Evolutionary conservation across 2,329 filamentous ascomycete species (phyloP), one percentile per base, ranked within the genome.

Genomic region (Epichloe brachyelytri): DNA sequence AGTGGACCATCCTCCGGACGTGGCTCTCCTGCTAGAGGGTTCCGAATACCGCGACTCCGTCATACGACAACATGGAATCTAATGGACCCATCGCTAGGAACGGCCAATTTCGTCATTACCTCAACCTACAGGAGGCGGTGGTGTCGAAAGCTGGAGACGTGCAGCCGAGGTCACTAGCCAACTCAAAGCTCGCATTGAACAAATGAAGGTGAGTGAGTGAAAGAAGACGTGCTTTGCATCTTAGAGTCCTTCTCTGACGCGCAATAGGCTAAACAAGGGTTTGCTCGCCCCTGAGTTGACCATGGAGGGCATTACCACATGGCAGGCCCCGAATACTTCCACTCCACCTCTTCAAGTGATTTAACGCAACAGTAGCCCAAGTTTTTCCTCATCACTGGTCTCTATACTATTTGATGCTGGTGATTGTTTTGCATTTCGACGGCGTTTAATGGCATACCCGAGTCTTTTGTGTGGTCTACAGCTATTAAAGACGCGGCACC

Each of bases 101-200:
- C 62, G 68, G 4, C 66, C 66, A 0, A 60, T 60, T 41, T 68
- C 68, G 17, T 63, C 64, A 10, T 58, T 69, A 12, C 65, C 67
- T 4, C 66, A 67, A 20, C 61, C 67, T 4, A 53, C 61, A 6
- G 61, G 61, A 34, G 60, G 60, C 20, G 65, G 64, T 33, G 66
- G 65, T 3, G 66, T 62, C 2, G 93, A 98, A 71, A 97, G 90
- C 65, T 98, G 93, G 93, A 94, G 90, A 72, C 78, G 93, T 59
- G 93, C 93, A 17, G 93, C 93, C 2, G 93, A 98, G 72, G 93
- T 98, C 52, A 98, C 93, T 50, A 96, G 90, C 68, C 93, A 96
- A 66, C 69, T 98, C 62, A 98, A 97, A 73, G 89, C 91, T 49
- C 82, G 93, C 65, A 98, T 98, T 67, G 93, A 97, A 73, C 86